phyloP scores from a whole-genome alignment of 805 yeast genomes.

The Starmerella ratchasimensis region DNA sequence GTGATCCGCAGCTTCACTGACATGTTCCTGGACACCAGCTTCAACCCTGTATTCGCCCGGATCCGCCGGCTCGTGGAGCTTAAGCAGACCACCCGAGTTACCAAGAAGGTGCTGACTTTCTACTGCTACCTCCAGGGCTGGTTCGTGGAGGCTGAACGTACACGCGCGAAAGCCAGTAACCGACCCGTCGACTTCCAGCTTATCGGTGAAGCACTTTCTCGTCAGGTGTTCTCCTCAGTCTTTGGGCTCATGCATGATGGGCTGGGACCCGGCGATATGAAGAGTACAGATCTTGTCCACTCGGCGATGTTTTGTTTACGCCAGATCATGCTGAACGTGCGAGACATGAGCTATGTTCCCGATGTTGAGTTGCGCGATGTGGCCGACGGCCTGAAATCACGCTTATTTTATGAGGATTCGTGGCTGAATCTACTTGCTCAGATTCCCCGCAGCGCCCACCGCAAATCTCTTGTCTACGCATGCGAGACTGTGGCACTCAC shows the following conservation, averaged over 20 bases:
- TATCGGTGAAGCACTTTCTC: conserved; percentile 38
- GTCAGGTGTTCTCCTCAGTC: conserved; percentile 44
- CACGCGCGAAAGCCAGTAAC: conserved; percentile 20
- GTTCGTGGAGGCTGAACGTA: conserved; percentile 57
- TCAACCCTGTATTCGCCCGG: conserved; percentile 48
- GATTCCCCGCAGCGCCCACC: conserved; percentile 50
- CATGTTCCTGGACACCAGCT: conserved; percentile 59
- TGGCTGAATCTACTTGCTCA: conserved; percentile 42
- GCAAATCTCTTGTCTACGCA: conserved; percentile 49
- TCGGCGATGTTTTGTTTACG: conserved; percentile 56
- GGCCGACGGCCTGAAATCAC: conserved; percentile 47
- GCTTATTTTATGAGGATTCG: conserved; percentile 55
- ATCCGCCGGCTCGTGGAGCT: conserved; percentile 37
- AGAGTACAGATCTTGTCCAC: conserved; percentile 48
- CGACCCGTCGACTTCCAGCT: conserved; percentile 24
- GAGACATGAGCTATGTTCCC: conserved; percentile 31
- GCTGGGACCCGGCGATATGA: conserved; percentile 23
- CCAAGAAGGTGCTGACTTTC: conserved; percentile 26
- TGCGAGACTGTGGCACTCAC: conserved; percentile 50
- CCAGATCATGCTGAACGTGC: conserved; percentile 40
- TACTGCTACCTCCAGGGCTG: conserved; percentile 55
- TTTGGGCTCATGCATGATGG: conserved; percentile 31
- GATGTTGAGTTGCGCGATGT: conserved; percentile 37
- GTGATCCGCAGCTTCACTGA: conserved; percentile 35
- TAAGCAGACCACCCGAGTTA: conserved; percentile 26